A percentile compares a stretch with the other conserved stretches of the same genome.
phyloP scores from a whole-genome alignment of 495 filamentous ascomycete genomes.

The Podospora appendiculata region DNA sequence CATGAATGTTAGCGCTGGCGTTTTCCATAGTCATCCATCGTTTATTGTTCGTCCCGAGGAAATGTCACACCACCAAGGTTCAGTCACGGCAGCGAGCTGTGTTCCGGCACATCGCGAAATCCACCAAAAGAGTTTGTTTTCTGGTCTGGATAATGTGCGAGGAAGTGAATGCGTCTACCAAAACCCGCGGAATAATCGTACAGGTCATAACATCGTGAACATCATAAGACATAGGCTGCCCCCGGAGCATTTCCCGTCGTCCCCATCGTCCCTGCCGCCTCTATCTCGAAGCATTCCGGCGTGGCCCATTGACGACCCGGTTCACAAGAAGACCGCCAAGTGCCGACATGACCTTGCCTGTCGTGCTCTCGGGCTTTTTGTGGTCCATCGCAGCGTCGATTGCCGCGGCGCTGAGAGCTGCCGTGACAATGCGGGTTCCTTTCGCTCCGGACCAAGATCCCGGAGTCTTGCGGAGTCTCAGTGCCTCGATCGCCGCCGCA shows the following conservation, averaged over 20 bases:
- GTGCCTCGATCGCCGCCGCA: constrained; percentile 33
- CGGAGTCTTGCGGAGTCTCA: constrained; percentile 34
- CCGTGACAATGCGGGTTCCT: constrained; percentile 31
- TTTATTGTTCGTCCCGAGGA: too few relatives aligned
- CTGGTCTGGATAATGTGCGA: too few relatives aligned
- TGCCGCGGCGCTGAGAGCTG: constrained; percentile 34
- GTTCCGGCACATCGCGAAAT: too few relatives aligned
- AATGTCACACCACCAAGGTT: too few relatives aligned
- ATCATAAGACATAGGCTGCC: not conserved
- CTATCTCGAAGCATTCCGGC: constrained; percentile 10
- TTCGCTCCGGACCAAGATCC: constrained; percentile 33
- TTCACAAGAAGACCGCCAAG: constrained; percentile 21
- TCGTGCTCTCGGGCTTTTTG: constrained; percentile 3
- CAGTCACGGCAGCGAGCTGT: too few relatives aligned
- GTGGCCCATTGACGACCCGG: constrained; percentile 21
- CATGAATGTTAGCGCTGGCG: too few relatives aligned
- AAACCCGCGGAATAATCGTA: not conserved
- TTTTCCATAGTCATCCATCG: too few relatives aligned
- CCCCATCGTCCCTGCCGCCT: not conserved
- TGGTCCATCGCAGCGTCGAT: constrained; percentile 26
- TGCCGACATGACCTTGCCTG: constrained; percentile 11
- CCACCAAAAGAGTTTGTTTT: too few relatives aligned
- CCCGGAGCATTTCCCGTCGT: not conserved
- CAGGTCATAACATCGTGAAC: not conserved
- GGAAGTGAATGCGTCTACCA: too few relatives aligned